phyloP scores from a whole-genome alignment of 495 filamentous ascomycete genomes.

The Aspergillus campestris region DNA sequence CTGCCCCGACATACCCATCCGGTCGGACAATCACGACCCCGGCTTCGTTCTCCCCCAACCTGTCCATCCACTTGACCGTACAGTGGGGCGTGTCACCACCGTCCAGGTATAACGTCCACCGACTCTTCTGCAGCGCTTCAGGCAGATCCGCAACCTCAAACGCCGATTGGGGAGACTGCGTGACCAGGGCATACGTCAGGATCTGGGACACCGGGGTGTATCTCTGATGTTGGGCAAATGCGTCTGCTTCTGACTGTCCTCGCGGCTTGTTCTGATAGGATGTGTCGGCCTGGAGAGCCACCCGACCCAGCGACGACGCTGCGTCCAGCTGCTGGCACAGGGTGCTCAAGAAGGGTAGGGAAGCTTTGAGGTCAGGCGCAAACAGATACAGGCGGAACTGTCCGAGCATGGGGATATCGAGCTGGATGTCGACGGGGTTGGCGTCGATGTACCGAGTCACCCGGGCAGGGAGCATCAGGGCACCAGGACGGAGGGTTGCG shows the following conservation, averaged over 20 bases:
- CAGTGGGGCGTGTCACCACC: conserved; percentile 45
- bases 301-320: conserved; percentile 38
- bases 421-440: conserved; percentile 62
- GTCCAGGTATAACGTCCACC: conserved; percentile 65
- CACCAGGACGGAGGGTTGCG: conserved; percentile 40
- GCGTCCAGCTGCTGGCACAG: conserved; percentile 38
- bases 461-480: conserved; percentile 52
- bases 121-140: conserved; percentile 43
- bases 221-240: conserved; percentile 49
- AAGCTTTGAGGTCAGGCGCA: conserved; percentile 44
- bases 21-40: conserved; percentile 55
- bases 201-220: conserved; percentile 52
- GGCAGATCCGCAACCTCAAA: conserved; percentile 58
- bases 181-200: conserved; percentile 51
- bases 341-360: conserved; percentile 42
- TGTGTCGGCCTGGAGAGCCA: conserved; percentile 36
- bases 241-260: conserved; percentile 42
- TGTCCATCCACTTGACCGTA: conserved; percentile 56
- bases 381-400: conserved; percentile 65
- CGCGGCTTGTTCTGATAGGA: conserved; percentile 47
- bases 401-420: conserved; percentile 61
- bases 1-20: conserved; percentile 59
- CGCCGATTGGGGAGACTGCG: conserved; percentile 44
- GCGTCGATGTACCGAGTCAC: conserved; percentile 61
- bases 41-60: conserved; percentile 39